Percentiles rank a stretch among this genome's conserved stretches.
These are phyloP conservation scores for Penicillium alfredii DNA, from an alignment of 495 filamentous ascomycete species.

Conservation along the genomic window DNA sequence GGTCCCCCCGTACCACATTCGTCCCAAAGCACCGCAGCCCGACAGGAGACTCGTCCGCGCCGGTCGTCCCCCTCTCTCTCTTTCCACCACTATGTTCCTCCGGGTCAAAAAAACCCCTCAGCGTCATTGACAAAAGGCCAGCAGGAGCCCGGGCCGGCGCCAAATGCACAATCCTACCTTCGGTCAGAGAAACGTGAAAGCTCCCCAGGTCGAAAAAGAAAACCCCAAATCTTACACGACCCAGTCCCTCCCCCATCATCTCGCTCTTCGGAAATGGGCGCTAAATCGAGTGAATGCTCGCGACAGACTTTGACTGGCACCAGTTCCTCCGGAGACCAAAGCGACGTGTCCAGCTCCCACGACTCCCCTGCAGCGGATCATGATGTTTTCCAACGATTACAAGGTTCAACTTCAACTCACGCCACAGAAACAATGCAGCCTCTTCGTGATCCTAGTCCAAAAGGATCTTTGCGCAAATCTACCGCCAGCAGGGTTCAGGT, in stretches of 20 bases:
- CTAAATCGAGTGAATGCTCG: no score
- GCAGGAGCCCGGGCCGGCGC: constrained; percentile 20
- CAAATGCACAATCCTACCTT: constrained; percentile 21
- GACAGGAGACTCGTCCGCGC: constrained; percentile 46
- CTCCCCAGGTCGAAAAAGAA: constrained; percentile 40
- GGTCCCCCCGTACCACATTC: no score
- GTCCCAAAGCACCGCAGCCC: constrained; percentile 40
- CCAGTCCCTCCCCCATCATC: constrained; percentile 32
- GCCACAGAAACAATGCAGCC: no score
- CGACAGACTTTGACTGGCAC: neutral
- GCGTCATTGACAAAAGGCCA: constrained; percentile 23
- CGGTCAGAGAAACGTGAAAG: constrained; percentile 32
- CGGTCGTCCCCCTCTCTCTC: constrained; percentile 67
- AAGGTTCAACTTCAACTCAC: neutral
- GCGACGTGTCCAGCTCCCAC: constrained; percentile 4
- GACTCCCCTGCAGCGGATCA: neutral
- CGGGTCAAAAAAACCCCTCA: constrained; percentile 39
- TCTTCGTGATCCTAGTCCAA: no score
- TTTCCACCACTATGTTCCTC: constrained; percentile 90
- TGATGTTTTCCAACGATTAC: neutral
- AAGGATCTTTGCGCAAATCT: no score
- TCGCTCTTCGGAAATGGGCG: constrained; percentile 7
- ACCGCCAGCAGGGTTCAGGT: no score
- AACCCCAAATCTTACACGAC: constrained; percentile 33
- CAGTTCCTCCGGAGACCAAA: no score